Evolutionary conservation across 176 grass and related monocot species (phyloP).

Genomic region (Pharus latifolius): DNA sequence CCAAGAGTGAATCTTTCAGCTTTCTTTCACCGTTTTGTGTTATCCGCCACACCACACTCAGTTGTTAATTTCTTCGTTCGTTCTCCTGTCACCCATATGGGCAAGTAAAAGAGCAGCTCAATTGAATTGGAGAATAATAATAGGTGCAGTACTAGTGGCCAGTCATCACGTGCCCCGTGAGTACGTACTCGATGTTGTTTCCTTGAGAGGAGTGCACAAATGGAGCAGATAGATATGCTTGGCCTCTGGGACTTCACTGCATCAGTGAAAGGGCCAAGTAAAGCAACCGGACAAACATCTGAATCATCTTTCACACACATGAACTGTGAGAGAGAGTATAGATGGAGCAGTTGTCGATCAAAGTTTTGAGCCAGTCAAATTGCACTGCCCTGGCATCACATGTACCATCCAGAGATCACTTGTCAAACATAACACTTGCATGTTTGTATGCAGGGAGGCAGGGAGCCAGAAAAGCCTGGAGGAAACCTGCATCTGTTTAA

Average conservation of each 20-base stretch:
- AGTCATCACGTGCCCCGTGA: neutral
- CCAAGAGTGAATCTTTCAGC: too few species aligned
- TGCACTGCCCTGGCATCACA: constrained; percentile 4
- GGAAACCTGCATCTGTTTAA: constrained; percentile 3
- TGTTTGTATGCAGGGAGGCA: neutral
- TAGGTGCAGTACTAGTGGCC: neutral
- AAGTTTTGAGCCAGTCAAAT: constrained; percentile 22
- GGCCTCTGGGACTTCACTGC: neutral
- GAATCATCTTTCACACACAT: constrained; percentile 4
- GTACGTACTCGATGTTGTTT: neutral
- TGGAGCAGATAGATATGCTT: neutral
- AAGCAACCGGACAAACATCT: neutral
- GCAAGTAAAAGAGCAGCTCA: neutral
- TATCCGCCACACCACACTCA: too few species aligned
- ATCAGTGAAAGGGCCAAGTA: neutral
- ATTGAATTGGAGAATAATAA: neutral
- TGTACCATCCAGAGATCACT: neutral
- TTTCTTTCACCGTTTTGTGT: neutral
- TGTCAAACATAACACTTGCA: constrained; percentile 13
- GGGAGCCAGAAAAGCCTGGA: constrained; percentile 27
- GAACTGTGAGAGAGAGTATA: neutral
- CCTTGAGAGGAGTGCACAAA: neutral
- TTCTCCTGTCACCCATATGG: too few species aligned
- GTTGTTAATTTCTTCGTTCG: too few species aligned
- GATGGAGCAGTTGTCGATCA: neutral